Evolutionary conservation across 2,329 filamentous ascomycete species (phyloP), one percentile per base, ranked within the genome.

Genomic region (Penicillium rolfsii): DNA sequence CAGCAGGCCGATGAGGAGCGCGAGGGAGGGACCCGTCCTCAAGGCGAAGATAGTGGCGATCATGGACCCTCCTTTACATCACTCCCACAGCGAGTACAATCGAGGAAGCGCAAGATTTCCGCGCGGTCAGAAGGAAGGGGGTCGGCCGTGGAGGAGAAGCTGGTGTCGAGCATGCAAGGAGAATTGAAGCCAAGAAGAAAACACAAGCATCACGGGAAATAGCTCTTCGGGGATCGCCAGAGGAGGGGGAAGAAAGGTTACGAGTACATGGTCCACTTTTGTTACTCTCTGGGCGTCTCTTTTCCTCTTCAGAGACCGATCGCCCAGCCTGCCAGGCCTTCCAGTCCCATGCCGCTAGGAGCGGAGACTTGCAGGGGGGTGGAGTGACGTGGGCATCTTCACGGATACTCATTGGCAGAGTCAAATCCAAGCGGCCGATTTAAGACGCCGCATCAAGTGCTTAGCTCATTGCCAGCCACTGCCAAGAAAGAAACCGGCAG

Each of bases 51-150:
- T 63, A 48, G 58, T 63, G 62, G 54, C 61, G 48, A 67, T 57
- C 73, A 75, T 75, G 61, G 54, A 62, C 66, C 50, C 50, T 52
- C 49, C 59, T 71, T 69, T 59, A 69, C 67, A 71, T 72, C 66
- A 70, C 66, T 57, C 40, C 50, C 52, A 45, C 57, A 33, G 28
- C 40, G 26, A 40, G 36, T 56, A 52, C 9, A 52, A 24, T 52
- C 40, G 46, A 35, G 52, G 16, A 43, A 28, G 26, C 33, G 14
- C 38, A 16, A 24, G 43, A 7, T 48, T 48, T 48, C 16, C 33
- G 28, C n/a, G 40, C 36, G 57, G 9, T 22, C 12, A 53, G 50
- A 59, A n/a, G 28, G 35, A 50, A 43, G 50, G 46, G 19, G 38
- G 36, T 14, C 14, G 30, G 38, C 19, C 8, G 30, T 16, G 45